Conservation (phyloP, 108 stramenopile species). For the Pseudonitzschia multistriata region DNA sequence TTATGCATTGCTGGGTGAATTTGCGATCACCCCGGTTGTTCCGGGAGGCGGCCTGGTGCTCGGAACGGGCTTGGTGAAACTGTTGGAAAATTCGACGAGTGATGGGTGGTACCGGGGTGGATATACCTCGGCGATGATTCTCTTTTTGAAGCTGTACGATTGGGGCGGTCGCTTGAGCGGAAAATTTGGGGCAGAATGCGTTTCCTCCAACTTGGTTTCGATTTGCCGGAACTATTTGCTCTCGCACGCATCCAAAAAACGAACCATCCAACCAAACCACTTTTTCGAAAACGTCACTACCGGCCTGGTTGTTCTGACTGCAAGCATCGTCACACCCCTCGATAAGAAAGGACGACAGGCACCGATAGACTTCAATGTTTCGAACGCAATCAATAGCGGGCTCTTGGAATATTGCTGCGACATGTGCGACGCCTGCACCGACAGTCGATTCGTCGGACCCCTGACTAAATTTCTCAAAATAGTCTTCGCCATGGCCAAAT, state of each 20-base stretch:
- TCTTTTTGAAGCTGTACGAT: slow-evolving; percentile 37
- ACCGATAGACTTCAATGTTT: slow-evolving; percentile 37
- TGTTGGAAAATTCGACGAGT: slow-evolving; percentile 11
- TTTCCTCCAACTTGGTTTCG: slow-evolving; percentile 24
- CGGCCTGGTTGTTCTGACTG: slow-evolving; percentile 21
- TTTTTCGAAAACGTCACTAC: slow-evolving; percentile 31
- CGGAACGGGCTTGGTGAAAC: neutral
- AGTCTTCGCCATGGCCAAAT: neutral
- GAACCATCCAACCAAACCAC: slow-evolving; percentile 4
- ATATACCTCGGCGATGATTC: slow-evolving; percentile 19
- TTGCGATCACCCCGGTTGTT: slow-evolving; percentile 26
- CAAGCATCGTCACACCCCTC: slow-evolving; percentile 25
- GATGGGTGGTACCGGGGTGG: slow-evolving; percentile 37
- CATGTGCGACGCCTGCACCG: slow-evolving; percentile 29
- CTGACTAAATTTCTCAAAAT: slow-evolving; percentile 19
- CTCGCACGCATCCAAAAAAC: neutral
- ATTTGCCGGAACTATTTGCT: slow-evolving; percentile 18
- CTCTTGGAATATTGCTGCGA: slow-evolving; percentile 29
- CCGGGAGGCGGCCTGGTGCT: slow-evolving; percentile 18
- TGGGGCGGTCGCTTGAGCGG: slow-evolving; percentile 26
- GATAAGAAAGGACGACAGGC: slow-evolving; percentile 22
- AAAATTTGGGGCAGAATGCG: slow-evolving; percentile 29
- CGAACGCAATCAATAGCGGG: slow-evolving; percentile 27
- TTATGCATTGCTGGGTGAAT: slow-evolving; percentile 15
- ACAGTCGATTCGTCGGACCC: slow-evolving; percentile 3